phyloP scores from a whole-genome alignment of 2,329 filamentous ascomycete genomes.

The Monilinia polystroma region DNA sequence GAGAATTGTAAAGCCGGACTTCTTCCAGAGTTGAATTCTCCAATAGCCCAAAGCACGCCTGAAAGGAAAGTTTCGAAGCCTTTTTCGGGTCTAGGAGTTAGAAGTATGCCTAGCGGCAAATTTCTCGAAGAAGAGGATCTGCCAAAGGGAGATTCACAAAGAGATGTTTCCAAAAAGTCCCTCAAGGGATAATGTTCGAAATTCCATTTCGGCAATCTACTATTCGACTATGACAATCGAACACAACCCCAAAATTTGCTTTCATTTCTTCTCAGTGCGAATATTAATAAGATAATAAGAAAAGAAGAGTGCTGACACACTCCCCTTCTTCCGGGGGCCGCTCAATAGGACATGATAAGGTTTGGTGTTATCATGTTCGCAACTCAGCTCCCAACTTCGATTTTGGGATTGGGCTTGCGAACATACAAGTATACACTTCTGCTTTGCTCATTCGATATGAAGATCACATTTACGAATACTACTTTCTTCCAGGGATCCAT shows the following conservation, averaged over 20 bases:
- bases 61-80: slow-evolving; percentile 14
- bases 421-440: slow-evolving; percentile 19
- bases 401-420: slow-evolving; percentile 1
- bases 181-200: slow-evolving; percentile 21
- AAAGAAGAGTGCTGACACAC: slow-evolving; percentile 23
- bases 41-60: neutral
- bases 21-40: slow-evolving; percentile 13
- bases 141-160: slow-evolving; percentile 33
- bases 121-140: slow-evolving; percentile 28
- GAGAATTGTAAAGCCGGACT: neutral
- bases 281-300: slow-evolving; percentile 10
- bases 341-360: slow-evolving; percentile 26
- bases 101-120: neutral
- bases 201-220: slow-evolving; percentile 25
- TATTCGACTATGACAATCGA: slow-evolving; percentile 11
- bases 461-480: neutral
- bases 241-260: slow-evolving; percentile 11
- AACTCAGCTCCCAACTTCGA: neutral
- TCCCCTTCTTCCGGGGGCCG: slow-evolving; percentile 17
- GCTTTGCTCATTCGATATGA: slow-evolving; percentile 10
- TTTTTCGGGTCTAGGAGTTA: neutral
- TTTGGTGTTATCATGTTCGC: slow-evolving; percentile 16
- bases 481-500: neutral
- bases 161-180: slow-evolving; percentile 29
- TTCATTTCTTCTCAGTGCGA: slow-evolving; percentile 19